These are phyloP conservation scores for Annulohypoxylon moriforme DNA, from an alignment of 495 filamentous ascomycete species.

Conservation along the genomic window DNA sequence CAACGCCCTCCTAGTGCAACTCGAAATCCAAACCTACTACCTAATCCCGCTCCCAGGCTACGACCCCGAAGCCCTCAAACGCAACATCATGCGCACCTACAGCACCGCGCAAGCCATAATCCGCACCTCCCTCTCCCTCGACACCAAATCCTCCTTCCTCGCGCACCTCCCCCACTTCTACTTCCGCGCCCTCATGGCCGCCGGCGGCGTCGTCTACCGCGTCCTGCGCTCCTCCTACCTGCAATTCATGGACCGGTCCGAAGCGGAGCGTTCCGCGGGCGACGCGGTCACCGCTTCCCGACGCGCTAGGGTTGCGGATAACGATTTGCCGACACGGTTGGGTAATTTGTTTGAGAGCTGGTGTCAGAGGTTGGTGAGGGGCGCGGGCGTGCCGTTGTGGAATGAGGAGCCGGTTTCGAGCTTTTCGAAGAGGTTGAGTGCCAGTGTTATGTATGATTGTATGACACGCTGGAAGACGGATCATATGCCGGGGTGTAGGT, in stretches of 20 bases:
- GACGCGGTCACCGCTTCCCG: slow-evolving; percentile 35
- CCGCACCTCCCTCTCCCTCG: slow-evolving; percentile 45
- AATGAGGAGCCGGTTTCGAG: slow-evolving; percentile 45
- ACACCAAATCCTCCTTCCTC: slow-evolving; percentile 50
- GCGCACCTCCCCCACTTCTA: slow-evolving; percentile 55
- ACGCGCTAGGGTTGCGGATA: slow-evolving; percentile 40
- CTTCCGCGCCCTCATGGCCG: slow-evolving; percentile 52
- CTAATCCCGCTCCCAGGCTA: slow-evolving; percentile 55
- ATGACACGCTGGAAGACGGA: slow-evolving; percentile 55
- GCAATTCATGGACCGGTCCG: slow-evolving; percentile 39
- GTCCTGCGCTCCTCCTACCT: slow-evolving; percentile 53
- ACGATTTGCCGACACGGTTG: slow-evolving; percentile 51
- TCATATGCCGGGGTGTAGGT: slow-evolving; percentile 7
- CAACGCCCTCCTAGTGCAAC: slow-evolving; percentile 53
- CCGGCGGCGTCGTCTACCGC: slow-evolving; percentile 55
- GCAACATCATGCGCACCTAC: slow-evolving; percentile 55
- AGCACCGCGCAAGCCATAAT: slow-evolving; percentile 54
- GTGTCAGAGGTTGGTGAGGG: slow-evolving; percentile 23
- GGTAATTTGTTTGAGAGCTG: slow-evolving; percentile 52
- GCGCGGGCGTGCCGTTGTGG: not conserved
- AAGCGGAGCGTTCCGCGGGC: slow-evolving; percentile 30
- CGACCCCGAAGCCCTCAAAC: slow-evolving; percentile 51
- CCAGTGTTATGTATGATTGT: slow-evolving; percentile 55
- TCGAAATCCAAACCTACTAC: slow-evolving; percentile 61
- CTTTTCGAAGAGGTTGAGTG: slow-evolving; percentile 52